Conservation (phyloP, 78 protist species). For the Monosiga brevicollis region DNA sequence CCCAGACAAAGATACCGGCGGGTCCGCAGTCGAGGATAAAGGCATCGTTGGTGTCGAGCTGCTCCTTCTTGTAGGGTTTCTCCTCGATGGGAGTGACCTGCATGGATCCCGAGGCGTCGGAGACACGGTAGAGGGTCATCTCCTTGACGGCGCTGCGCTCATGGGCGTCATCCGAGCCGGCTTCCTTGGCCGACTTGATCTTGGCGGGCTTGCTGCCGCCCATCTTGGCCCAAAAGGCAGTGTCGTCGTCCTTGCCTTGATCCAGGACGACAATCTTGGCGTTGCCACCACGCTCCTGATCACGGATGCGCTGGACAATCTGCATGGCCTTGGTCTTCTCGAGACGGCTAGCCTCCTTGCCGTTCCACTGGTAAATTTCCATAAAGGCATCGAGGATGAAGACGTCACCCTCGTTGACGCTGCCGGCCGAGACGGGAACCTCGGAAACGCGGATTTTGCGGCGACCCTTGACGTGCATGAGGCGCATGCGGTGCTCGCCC, state of each 20-base stretch:
- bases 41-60: constrained; percentile 36
- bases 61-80: constrained; percentile 4
- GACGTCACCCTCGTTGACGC: constrained; percentile 58
- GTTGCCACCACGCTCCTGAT: constrained; percentile 33
- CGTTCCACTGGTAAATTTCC: constrained; percentile 40
- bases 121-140: constrained; percentile 5
- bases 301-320: constrained; percentile 6
- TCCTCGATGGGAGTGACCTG: not conserved
- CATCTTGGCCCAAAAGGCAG: constrained; percentile 11
- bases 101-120: constrained; percentile 18
- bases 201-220: not conserved
- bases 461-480: constrained; percentile 54
- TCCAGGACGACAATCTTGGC: constrained; percentile 13
- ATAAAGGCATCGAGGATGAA: constrained; percentile 38
- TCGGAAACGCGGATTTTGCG: constrained; percentile 15
- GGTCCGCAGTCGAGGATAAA: constrained; percentile 43
- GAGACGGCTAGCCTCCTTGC: not conserved
- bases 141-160: not conserved
- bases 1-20: constrained; percentile 43
- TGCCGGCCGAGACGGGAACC: constrained; percentile 1
- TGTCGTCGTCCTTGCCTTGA: constrained; percentile 15
- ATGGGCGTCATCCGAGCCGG: constrained; percentile 14
- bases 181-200: constrained; percentile 29
- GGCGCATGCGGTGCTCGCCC: constrained; percentile 8
- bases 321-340: constrained; percentile 47